Evolutionary conservation across 148 eudicot genomes (phyloP), one percentile per base, ranked within the genome.

Genomic region (Fagopyrum tataricum): DNA sequence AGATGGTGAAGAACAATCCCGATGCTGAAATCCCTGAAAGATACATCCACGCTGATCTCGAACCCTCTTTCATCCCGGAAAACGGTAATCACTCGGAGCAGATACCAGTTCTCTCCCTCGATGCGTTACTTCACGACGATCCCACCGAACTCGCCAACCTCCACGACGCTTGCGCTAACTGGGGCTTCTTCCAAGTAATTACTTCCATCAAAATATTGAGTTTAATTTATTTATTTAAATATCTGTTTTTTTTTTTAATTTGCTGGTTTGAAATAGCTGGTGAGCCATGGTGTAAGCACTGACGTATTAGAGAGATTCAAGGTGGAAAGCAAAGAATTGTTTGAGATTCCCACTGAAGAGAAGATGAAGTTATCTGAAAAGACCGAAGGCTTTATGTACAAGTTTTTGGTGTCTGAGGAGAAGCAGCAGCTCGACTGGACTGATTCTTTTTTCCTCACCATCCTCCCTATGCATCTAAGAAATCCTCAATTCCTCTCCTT

Each of bases 401-500:
- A 72, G 8, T 79, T 82, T 72, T 80, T 79, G 41, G 26, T 73
- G 23, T 82, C 85, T n/a, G n/a, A n/a, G 21, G 85, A 82, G 21
- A 78, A 79, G 1, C 85, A 82, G 64, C 77, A 79, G 40, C 78
- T 79, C 14, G 85, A 82, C 17, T 82, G 85, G 85, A 82, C 55
- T 0, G 85, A 82, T 71, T 18, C 70, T 6, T 82, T 79, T 39
- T 77, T 4, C 51, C n/a, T 79, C 44, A 56, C 49, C 3, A 79
- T 78, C 10, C 76, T 71, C 3, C 85, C 82, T 4, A 59, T 31
- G 12, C 74, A 74, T 47, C 10, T 67, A 44, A 76, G 82, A 23
- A 74, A 49, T 5, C 74, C 80, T 1, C 43, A 79, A 44, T 74
- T 73, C 43, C 18, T 80, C 26, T 78, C 83, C 21, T n/a, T 13